Base-by-base conservation (phyloP, 371 early-diverging fungal species). In the Parasitella parasitica region DNA sequence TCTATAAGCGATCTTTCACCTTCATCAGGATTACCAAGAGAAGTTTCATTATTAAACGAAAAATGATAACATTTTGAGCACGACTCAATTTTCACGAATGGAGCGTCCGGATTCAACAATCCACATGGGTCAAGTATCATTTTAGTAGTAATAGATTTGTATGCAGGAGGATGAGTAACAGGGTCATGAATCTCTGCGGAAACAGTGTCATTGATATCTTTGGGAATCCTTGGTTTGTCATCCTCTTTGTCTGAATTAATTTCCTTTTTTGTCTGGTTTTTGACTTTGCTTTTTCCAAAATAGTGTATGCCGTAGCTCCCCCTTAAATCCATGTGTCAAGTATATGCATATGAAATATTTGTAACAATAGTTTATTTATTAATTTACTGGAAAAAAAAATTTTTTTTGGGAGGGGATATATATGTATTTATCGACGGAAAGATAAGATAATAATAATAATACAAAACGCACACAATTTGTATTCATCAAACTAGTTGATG, bases 41-140 rank as follows among this genome's bases (percentile, higher is more conserved):
- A 57, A 4, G 77, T 71, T 46, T 57, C 59, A 1, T 59, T 48
- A 0, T 7, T 0, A 51, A 71, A 68, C 4, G 35, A 18, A 4
- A 59, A 39, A 5, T 74, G 71, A 54, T 59, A 79, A 0, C 34
- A 34, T 39, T 79, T 73, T 18, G 58, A 46, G 38, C 76, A 75
- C 18, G 24, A 3, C 3, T 54, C 66, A 35, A 67, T 60, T 13
- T 32, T 55, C 71, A 79, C 72, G 52, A 71, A 79, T n/a, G 70
- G 70, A 1, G 67, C 28, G 30, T 59, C 61, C 0, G 54, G 67
- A 39, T 63, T 58, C 11, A 38, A 22, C 0, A 8, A 32, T 4
- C 74, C 71, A 27, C 50, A 49, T 2, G 50, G 50, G 15, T 28
- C 30, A 13, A 27, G 50, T 4, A 49, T 49, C 50, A 49, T 49